These are phyloP conservation scores for Hypholoma fasciculare DNA, from an alignment of 768 basidiomycete species.

Conservation along the genomic window DNA sequence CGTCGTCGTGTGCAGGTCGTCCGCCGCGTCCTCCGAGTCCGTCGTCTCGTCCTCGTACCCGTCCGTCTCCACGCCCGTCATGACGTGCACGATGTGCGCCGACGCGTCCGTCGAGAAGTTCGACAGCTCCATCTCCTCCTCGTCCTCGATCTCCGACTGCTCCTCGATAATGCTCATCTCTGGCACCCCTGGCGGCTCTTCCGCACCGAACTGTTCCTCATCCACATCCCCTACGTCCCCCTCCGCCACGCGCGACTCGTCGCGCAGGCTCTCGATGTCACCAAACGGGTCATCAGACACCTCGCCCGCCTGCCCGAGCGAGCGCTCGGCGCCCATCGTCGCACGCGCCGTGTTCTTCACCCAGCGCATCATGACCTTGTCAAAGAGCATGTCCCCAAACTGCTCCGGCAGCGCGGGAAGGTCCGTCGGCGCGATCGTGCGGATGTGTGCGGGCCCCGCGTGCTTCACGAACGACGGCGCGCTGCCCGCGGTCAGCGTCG, in stretches of 20 bases:
- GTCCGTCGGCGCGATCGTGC: slow-evolving; percentile 80
- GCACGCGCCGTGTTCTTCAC: slow-evolving; percentile 56
- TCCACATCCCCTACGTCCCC: slow-evolving; percentile 15
- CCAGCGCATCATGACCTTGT: slow-evolving; percentile 84
- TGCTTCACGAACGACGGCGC: slow-evolving; percentile 86
- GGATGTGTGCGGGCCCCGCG: slow-evolving; percentile 74
- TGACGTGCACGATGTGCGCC: slow-evolving; percentile 49
- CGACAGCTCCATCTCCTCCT: slow-evolving; percentile 65
- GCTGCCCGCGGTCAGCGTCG: slow-evolving; percentile 69
- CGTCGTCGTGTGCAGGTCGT: slow-evolving; percentile 32
- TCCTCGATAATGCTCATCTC: slow-evolving; percentile 54
- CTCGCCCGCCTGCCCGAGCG: slow-evolving; percentile 34
- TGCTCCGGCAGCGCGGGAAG: slow-evolving; percentile 73
- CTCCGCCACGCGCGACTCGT: slow-evolving; percentile 49
- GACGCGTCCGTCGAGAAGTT: slow-evolving; percentile 77
- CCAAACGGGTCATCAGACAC: slow-evolving; percentile 88
- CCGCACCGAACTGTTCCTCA: background rate
- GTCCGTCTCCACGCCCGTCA: slow-evolving; percentile 47
- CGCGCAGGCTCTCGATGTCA: slow-evolving; percentile 84
- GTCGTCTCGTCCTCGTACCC: slow-evolving; percentile 45
- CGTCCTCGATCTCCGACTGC: slow-evolving; percentile 52
- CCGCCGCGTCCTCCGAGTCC: slow-evolving; percentile 50
- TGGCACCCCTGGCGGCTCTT: slow-evolving; percentile 14
- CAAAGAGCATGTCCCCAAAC: slow-evolving; percentile 88
- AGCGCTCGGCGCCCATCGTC: slow-evolving; percentile 27